phyloP scores from a whole-genome alignment of 306 rosid species.

The Alnus rubra region DNA sequence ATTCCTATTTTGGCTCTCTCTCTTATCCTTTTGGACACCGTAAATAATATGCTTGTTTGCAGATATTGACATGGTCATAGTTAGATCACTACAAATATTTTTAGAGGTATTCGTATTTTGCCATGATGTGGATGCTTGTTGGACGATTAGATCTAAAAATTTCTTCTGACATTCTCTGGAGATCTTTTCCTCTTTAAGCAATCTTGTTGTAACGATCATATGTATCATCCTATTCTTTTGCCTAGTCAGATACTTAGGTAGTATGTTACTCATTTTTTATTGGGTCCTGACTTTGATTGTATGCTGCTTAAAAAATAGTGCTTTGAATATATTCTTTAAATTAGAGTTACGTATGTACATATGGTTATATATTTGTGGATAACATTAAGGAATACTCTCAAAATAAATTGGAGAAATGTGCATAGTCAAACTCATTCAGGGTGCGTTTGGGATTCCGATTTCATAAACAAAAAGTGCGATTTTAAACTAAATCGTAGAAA shows the following conservation, averaged over 20 bases:
- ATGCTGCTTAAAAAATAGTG: not conserved
- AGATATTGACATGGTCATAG: not conserved
- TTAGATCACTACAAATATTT: not conserved
- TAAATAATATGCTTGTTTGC: not conserved
- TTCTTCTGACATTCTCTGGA: too few species aligned
- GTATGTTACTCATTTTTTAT: not conserved
- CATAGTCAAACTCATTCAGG: not conserved
- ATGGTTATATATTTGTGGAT: not conserved
- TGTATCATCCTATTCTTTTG: not conserved
- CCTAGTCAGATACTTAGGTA: not conserved
- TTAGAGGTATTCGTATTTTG: not conserved
- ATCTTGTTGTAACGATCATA: not conserved
- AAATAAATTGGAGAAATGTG: not conserved
- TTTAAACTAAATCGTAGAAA: too few species aligned
- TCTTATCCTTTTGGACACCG: not conserved
- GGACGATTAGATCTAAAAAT: not conserved
- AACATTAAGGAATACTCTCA: not conserved
- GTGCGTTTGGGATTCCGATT: too few species aligned
- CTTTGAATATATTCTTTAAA: not conserved
- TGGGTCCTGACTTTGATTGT: not conserved
- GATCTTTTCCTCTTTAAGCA: not conserved
- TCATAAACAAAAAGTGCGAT: too few species aligned
- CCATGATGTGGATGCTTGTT: not conserved
- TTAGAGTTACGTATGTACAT: not conserved
- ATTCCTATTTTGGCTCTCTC: not conserved